Base-by-base conservation (phyloP, 257 asterid species). In the Rubia yunnanensis region DNA sequence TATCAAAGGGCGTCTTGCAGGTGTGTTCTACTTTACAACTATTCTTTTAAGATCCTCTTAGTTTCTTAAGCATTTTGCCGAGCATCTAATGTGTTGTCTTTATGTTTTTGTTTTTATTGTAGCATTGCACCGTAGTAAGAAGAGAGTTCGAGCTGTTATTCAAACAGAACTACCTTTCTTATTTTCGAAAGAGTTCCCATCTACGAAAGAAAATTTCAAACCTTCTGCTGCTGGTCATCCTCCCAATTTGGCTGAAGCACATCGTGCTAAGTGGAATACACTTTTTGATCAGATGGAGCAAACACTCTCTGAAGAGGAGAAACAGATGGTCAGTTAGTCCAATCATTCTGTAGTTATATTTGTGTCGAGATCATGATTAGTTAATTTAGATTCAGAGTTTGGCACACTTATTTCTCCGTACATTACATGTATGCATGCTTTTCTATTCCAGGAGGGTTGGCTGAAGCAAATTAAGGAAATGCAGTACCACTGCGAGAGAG, bases 81-180 rank as follows among this genome's bases (percentile, higher is more conserved):
- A 55, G 50, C 59, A 34, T 38, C 57, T 76, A 52, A 78, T 20
- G 13, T 70, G 27, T 41, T 60, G 20, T 70, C 57, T 17, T 22
- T 50, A 22, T 20, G 57, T 41, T 14, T 70, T 14, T 71, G 64
- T 5, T 50, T 59, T 50, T 60, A 58, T 68, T 82, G 88, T 81
- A 94, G 99, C 95, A 71, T 69, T 94, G 64, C 76, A 80, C 69
- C 87, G 88, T 56, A 94, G 99, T 72, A 90, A 82, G 77, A 86
- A 81, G 82, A 82, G 99, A 77, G 92, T 91, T 41, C 75, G 81
- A 15, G 79, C 83, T 11, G 96, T 82, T 53, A 88, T 94, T 63
- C 76, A 75, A 9, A 82, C 91, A 38, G 95, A 90, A 32, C 66
- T 94, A 56, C 99, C 98, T 70, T 67, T 53, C 77, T 70, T 90